Conservation (phyloP, 2,329 filamentous ascomycete genomes). For the Paecilomyces niveus region DNA sequence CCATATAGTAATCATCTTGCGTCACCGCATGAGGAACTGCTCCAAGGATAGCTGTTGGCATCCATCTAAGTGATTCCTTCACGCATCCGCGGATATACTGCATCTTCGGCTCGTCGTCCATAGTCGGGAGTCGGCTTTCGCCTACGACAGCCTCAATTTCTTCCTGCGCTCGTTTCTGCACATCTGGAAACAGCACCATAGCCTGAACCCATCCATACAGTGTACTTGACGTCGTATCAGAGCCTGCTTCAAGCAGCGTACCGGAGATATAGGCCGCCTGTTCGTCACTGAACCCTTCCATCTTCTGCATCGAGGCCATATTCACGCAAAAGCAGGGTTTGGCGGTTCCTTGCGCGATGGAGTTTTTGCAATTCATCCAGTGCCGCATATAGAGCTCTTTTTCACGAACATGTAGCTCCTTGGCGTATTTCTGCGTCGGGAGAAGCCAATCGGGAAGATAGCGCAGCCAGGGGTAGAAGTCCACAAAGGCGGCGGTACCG, state of each 20-base stretch:
- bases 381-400: conserved; percentile 35
- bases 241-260: conserved; percentile 37
- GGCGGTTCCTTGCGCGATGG: conserved; percentile 19
- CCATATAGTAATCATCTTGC: conserved; percentile 33
- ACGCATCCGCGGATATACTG: conserved; percentile 44
- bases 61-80: conserved; percentile 52
- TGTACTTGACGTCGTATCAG: conserved; percentile 45
- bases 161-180: conserved; percentile 34
- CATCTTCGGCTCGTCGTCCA: conserved; percentile 18
- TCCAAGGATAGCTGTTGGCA: conserved; percentile 26
- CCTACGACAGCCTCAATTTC: conserved; percentile 47
- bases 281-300: neutral
- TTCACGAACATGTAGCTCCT: conserved; percentile 38
- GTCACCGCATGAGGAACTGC: conserved; percentile 9
- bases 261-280: conserved; percentile 12
- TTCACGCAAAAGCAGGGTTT: conserved; percentile 22
- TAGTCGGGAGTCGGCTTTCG: conserved; percentile 41
- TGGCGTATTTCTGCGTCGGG: conserved; percentile 33
- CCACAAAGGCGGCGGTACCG: conserved; percentile 37
- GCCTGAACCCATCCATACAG: conserved; percentile 45
- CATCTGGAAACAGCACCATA: conserved; percentile 41
- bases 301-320: conserved; percentile 20
- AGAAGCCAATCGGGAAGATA: conserved; percentile 36
- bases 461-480: conserved; percentile 41
- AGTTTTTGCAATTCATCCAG: conserved; percentile 35